phyloP scores from a whole-genome alignment of 768 basidiomycete species.

The Boletus reticuloceps region DNA sequence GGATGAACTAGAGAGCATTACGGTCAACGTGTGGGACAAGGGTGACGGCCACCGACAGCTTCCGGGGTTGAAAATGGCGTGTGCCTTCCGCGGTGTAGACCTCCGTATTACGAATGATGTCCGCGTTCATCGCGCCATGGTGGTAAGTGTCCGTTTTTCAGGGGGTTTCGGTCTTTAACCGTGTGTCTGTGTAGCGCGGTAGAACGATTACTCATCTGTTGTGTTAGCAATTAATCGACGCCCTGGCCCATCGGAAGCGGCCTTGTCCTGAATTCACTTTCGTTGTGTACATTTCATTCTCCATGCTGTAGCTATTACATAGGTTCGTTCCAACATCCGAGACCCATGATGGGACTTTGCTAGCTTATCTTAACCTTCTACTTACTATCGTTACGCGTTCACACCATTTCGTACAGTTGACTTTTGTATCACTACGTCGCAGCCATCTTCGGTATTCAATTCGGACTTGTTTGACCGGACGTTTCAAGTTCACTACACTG shows the following conservation, averaged over 20 bases:
- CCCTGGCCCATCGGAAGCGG: not conserved
- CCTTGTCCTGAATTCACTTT: not conserved
- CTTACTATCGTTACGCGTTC: not conserved
- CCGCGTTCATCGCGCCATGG: slow-evolving; percentile 47
- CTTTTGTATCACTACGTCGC: slow-evolving; percentile 13
- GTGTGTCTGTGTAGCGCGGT: slow-evolving; percentile 19
- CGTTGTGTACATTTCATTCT: slow-evolving; percentile 2
- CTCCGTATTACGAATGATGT: slow-evolving; percentile 52
- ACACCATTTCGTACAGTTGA: not conserved
- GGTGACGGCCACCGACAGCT: slow-evolving; percentile 51
- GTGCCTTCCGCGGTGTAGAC: slow-evolving; percentile 59
- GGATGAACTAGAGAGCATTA: slow-evolving; percentile 45
- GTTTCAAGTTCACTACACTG: not conserved
- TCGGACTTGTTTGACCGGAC: not conserved
- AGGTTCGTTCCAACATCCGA: not conserved
- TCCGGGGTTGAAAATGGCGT: slow-evolving; percentile 57
- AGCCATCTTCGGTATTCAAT: not conserved
- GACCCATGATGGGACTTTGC: not conserved
- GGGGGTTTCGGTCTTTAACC: slow-evolving; percentile 13
- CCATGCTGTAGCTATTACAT: slow-evolving; percentile 17
- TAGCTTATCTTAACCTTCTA: not conserved
- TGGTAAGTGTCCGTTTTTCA: slow-evolving; percentile 38
- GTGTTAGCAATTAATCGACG: slow-evolving; percentile 17
- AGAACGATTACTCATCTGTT: slow-evolving; percentile 8
- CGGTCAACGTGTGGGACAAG: slow-evolving; percentile 52